phyloP scores from a whole-genome alignment of 1,139 yeast species.

The Blastobotrys proliferans region DNA sequence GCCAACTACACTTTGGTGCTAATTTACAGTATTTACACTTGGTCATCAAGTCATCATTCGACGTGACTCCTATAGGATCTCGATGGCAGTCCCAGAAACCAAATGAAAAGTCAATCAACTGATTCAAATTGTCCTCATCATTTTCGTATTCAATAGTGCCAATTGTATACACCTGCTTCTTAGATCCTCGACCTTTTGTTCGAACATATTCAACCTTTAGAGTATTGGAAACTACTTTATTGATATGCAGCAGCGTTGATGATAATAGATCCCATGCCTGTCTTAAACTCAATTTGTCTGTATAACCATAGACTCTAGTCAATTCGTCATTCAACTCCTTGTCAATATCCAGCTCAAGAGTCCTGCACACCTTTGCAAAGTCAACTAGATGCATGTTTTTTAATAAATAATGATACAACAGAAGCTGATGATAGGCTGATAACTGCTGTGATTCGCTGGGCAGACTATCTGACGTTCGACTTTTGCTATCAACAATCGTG shows the following conservation, averaged over 20 bases:
- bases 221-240: constrained; percentile 8
- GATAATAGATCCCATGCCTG: too few species aligned
- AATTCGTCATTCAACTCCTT: constrained; percentile 7
- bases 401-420: constrained; percentile 29
- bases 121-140: constrained; percentile 19
- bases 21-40: constrained; percentile 25
- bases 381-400: constrained; percentile 15
- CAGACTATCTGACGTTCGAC: constrained; percentile 21
- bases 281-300: too few species aligned
- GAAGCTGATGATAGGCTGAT: constrained; percentile 35
- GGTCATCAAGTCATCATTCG: constrained; percentile 15
- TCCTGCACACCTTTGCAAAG: neutral
- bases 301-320: neutral
- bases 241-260: neutral
- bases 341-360: constrained; percentile 4
- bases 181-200: constrained; percentile 11
- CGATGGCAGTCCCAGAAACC: constrained; percentile 29
- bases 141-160: constrained; percentile 21
- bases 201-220: constrained; percentile 23
- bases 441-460: constrained; percentile 26
- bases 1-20: constrained; percentile 25
- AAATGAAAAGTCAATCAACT: constrained; percentile 25
- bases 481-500: constrained; percentile 33
- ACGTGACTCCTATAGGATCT: constrained; percentile 27
- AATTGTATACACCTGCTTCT: constrained; percentile 13